Percentiles rank a stretch among this genome's conserved stretches.
phyloP scores from a whole-genome alignment of 495 filamentous ascomycete species.

The Penicillium maclennaniae region DNA sequence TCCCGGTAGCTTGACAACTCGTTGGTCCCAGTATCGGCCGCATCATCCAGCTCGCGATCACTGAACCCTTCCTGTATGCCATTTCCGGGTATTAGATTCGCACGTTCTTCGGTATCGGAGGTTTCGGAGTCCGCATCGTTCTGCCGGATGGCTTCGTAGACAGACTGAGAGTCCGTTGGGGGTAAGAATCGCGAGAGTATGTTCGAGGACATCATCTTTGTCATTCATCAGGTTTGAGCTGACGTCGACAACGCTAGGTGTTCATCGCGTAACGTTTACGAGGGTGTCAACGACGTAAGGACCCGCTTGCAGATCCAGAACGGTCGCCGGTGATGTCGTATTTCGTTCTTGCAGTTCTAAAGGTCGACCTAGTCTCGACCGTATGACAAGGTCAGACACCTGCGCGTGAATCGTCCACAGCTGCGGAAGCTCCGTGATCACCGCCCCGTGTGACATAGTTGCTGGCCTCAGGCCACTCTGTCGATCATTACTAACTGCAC shows the following conservation, averaged over 20 bases:
- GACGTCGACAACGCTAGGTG: conserved; percentile 1
- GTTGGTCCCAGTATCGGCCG: too few species aligned
- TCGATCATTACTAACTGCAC: neutral
- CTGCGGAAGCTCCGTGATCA: neutral
- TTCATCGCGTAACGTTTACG: conserved; percentile 11
- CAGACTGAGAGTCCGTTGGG: conserved; percentile 58
- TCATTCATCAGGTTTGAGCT: conserved; percentile 24
- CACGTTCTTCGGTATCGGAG: conserved; percentile 63
- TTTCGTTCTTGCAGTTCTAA: neutral
- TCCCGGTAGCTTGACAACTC: too few species aligned
- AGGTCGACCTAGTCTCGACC: neutral
- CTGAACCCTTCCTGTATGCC: conserved; percentile 63
- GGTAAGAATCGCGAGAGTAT: conserved; percentile 72
- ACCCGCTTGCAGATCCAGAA: neutral
- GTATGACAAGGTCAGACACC: neutral
- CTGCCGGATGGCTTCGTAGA: conserved; percentile 66
- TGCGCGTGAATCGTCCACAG: neutral
- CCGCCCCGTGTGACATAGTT: neutral
- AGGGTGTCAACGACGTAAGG: neutral
- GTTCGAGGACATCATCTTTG: conserved; percentile 69
- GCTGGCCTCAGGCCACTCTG: neutral
- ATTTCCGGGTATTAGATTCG: conserved; percentile 64
- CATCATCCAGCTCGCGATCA: conserved; percentile 10
- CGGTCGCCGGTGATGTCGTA: neutral
- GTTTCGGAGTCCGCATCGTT: conserved; percentile 56